Conservation (phyloP, 2,329 filamentous ascomycete genomes). For the Thermomyces lanuginosus region DNA sequence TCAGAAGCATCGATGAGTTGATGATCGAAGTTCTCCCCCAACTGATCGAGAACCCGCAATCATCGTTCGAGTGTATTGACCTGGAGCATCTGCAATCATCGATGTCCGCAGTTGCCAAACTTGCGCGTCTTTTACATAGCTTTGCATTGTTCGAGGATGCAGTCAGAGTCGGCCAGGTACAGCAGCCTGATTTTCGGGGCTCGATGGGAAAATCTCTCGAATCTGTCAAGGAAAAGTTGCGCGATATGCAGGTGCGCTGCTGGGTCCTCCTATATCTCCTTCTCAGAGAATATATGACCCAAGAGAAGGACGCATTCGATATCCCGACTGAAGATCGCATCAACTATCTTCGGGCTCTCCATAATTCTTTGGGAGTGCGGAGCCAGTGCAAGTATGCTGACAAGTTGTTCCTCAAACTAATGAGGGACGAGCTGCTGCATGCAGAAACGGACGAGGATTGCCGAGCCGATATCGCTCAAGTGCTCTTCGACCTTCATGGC, state of each 20-base stretch:
- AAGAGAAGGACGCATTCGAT: slow-evolving; percentile 48
- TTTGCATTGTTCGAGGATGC: slow-evolving; percentile 73
- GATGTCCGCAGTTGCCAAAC: slow-evolving; percentile 51
- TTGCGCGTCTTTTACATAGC: slow-evolving; percentile 61
- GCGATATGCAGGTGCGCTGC: slow-evolving; percentile 71
- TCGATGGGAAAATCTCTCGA: slow-evolving; percentile 25
- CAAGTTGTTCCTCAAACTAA: slow-evolving; percentile 75
- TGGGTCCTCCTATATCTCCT: slow-evolving; percentile 81
- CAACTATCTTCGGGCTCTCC: slow-evolving; percentile 63
- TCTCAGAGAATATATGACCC: slow-evolving; percentile 55
- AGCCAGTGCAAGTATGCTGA: slow-evolving; percentile 72
- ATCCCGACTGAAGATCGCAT: slow-evolving; percentile 56
- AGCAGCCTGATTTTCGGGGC: slow-evolving; percentile 42
- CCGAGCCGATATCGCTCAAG: slow-evolving; percentile 73
- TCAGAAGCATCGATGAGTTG: slow-evolving; percentile 65
- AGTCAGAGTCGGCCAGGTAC: slow-evolving; percentile 57
- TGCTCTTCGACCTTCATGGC: slow-evolving; percentile 68
- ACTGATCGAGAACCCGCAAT: slow-evolving; percentile 46
- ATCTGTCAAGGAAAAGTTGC: slow-evolving; percentile 49
- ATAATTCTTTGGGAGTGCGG: slow-evolving; percentile 68
- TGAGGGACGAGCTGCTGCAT: slow-evolving; percentile 68
- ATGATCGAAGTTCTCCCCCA: slow-evolving; percentile 54
- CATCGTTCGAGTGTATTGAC: slow-evolving; percentile 69
- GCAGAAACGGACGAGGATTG: slow-evolving; percentile 62
- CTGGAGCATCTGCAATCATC: slow-evolving; percentile 59